Evolutionary conservation across 306 rosid species (phyloP).

Genomic region (Cicer judaicum): DNA sequence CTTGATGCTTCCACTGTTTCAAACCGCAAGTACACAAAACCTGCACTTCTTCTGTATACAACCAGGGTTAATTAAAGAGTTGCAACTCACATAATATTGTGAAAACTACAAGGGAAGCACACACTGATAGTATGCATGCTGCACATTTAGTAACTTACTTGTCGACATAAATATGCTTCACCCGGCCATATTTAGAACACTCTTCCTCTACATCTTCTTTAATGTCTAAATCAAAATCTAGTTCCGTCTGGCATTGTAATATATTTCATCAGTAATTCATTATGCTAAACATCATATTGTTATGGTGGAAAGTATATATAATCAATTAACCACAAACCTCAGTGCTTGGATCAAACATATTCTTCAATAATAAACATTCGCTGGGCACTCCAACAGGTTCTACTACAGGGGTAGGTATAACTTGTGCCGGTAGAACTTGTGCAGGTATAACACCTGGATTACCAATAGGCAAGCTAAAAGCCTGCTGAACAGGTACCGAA

Average conservation of each 20-base stretch:
- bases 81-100: neutral
- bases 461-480: constrained; percentile 66
- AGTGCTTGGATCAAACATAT: constrained; percentile 93
- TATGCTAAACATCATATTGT: constrained; percentile 29
- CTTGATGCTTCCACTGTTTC: constrained; percentile 82
- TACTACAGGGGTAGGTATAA: constrained; percentile 56
- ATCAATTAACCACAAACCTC: constrained; percentile 66
- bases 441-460: constrained; percentile 62
- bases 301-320: constrained; percentile 3
- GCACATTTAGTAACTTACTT: constrained; percentile 66
- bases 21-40: constrained; percentile 85
- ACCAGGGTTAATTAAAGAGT: constrained; percentile 21
- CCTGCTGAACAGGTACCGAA: constrained; percentile 63
- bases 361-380: constrained; percentile 86
- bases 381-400: constrained; percentile 86
- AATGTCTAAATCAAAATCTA: constrained; percentile 88
- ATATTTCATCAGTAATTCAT: constrained; percentile 27
- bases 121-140: too few relatives aligned
- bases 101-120: neutral
- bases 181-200: constrained; percentile 90
- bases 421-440: constrained; percentile 57
- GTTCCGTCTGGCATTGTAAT: constrained; percentile 73
- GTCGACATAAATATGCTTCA: constrained; percentile 92
- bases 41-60: constrained; percentile 80
- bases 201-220: constrained; percentile 97